Evolutionary conservation across 139 green algal genomes (phyloP).

Genomic region (Chlamydomonas incerta): DNA sequence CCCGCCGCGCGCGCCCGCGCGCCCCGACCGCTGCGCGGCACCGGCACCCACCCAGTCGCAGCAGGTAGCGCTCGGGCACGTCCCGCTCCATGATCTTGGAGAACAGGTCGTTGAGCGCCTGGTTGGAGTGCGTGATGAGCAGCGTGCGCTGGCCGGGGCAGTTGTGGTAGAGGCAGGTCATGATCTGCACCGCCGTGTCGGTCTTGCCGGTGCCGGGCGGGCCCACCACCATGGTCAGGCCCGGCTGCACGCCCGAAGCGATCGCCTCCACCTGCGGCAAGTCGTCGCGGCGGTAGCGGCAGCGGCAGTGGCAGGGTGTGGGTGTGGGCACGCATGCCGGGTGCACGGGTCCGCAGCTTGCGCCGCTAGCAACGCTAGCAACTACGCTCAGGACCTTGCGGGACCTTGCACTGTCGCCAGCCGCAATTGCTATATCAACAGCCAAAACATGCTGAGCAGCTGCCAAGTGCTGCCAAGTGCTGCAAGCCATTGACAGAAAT

Average conservation of each 20-base stretch:
- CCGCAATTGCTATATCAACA: too few species aligned
- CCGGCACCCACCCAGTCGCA: slow-evolving; percentile 85
- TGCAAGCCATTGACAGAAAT: too few species aligned
- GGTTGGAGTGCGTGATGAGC: slow-evolving; percentile 98
- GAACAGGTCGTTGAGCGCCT: slow-evolving; percentile 97
- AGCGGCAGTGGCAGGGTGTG: too few species aligned
- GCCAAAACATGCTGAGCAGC: too few species aligned
- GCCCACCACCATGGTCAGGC: slow-evolving; percentile 97
- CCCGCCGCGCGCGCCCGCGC: neutral
- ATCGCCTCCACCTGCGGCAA: slow-evolving; percentile 82
- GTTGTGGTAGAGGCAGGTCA: slow-evolving; percentile 96
- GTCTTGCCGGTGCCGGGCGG: slow-evolving; percentile 98
- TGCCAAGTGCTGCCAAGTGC: too few species aligned
- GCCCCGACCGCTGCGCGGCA: neutral
- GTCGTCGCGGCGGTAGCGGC: too few species aligned
- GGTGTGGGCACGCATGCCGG: too few species aligned
- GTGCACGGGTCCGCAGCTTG: too few species aligned
- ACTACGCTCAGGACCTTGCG: too few species aligned
- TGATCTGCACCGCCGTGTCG: slow-evolving; percentile 95
- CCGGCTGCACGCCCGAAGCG: slow-evolving; percentile 83
- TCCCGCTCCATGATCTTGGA: slow-evolving; percentile 92
- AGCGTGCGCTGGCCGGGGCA: slow-evolving; percentile 92
- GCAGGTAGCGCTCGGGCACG: slow-evolving; percentile 87
- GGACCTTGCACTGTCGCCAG: too few species aligned
- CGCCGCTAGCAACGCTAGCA: too few species aligned